Conservation (phyloP, 164 flowering plant genomes). For the Sedum album region DNA sequence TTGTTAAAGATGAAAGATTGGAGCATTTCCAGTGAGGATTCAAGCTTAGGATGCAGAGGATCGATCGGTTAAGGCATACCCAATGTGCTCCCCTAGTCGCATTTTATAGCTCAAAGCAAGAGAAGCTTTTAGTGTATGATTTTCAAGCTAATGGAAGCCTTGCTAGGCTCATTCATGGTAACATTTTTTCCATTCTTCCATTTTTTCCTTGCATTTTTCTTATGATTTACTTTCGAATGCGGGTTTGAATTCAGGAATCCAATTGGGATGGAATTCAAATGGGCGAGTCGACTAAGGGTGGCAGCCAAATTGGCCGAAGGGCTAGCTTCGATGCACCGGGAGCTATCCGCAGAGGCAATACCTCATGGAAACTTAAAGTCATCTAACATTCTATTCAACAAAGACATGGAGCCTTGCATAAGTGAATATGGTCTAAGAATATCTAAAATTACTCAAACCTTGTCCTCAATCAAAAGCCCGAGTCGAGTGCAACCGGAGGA, state of each 20-base stretch:
- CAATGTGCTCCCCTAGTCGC: constrained; percentile 52
- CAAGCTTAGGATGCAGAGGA: constrained; percentile 40
- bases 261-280: constrained; percentile 20
- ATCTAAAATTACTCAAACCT: neutral
- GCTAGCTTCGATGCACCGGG: constrained; percentile 36
- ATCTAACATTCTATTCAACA: constrained; percentile 32
- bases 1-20: constrained; percentile 64
- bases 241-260: constrained; percentile 16
- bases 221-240: neutral
- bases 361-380: constrained; percentile 47
- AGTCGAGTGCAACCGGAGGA: neutral
- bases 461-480: neutral
- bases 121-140: constrained; percentile 45
- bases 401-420: constrained; percentile 36
- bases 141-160: constrained; percentile 40
- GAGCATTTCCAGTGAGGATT: constrained; percentile 35
- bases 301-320: constrained; percentile 30
- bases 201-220: neutral
- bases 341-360: constrained; percentile 19
- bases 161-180: constrained; percentile 33
- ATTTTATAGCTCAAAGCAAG: constrained; percentile 28
- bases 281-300: constrained; percentile 28
- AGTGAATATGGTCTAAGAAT: constrained; percentile 38
- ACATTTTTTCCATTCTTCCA: neutral
- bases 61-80: constrained; percentile 47